Conservation (phyloP, 2,329 filamentous ascomycete genomes). For the Stagonosporopsis tanaceti region DNA sequence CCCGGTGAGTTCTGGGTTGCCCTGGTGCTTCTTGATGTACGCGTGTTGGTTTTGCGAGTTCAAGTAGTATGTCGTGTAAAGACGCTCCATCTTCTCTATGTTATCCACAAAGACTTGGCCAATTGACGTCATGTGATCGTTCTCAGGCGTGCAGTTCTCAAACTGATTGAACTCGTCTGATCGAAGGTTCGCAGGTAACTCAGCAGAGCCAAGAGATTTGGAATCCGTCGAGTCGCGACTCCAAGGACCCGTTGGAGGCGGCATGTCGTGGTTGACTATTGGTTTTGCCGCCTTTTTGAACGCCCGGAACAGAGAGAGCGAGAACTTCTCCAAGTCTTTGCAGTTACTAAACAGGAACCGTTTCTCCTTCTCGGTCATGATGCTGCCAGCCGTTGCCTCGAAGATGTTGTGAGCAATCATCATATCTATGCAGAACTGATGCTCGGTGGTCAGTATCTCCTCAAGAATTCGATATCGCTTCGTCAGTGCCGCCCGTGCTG, state of each 20-base stretch:
- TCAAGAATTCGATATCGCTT: conserved; percentile 87
- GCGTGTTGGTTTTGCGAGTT: conserved; percentile 72
- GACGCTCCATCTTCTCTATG: conserved; percentile 67
- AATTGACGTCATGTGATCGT: conserved; percentile 65
- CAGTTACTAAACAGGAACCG: conserved; percentile 93
- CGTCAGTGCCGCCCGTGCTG: conserved; percentile 59
- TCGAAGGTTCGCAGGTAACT: conserved; percentile 27
- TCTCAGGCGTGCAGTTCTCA: conserved; percentile 51
- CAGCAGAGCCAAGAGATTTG: conserved; percentile 25
- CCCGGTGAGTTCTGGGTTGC: conserved; percentile 67
- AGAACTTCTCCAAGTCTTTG: conserved; percentile 88
- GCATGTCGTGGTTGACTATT: conserved; percentile 68
- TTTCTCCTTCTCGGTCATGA: conserved; percentile 82
- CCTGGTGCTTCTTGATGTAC: conserved; percentile 64
- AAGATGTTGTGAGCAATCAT: conserved; percentile 98
- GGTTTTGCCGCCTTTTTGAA: conserved; percentile 81
- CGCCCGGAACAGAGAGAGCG: conserved; percentile 77
- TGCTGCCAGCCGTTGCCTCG: conserved; percentile 85
- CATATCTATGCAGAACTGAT: conserved; percentile 91
- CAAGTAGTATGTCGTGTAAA: conserved; percentile 70
- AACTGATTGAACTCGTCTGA: conserved; percentile 40
- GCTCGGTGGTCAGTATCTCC: conserved; percentile 91
- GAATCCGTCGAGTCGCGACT: conserved; percentile 34
- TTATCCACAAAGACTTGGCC: conserved; percentile 66
- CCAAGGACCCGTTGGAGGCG: conserved; percentile 36